Evolutionary conservation across 179 eudicot species (phyloP), one percentile per base, ranked within the genome.

Genomic region (Sideroxylon spinosum): DNA sequence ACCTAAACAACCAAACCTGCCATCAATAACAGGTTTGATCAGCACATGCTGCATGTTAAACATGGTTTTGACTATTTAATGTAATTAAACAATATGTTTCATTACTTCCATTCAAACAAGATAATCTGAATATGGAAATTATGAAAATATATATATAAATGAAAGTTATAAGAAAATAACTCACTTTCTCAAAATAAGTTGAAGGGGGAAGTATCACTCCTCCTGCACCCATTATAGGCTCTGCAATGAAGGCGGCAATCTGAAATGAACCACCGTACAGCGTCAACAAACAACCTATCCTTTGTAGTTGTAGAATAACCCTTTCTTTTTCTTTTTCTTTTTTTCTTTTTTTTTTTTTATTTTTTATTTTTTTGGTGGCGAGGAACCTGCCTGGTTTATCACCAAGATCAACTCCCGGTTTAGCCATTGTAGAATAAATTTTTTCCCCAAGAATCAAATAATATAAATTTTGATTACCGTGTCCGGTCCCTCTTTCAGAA

Each of bases 201-300:
- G 93, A 93, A 2, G 98, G 98, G 17, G 98, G 98, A 74, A 87
- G 93, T 69, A 95, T 93, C 73, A 95, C 98, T 60, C 98, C 98
- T 83, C 98, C 98, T 71, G 98, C 98, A 71, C 98, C 98, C 95
- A 95, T 93, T 52, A 95, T 93, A 81, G 98, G 98, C 85, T 95
- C 98, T 9, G 98, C 98, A 85, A 95, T 95, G 84, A 95, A 95
- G 62, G 98, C 98, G 83, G 98, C 98, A 86, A 95, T 89, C 98
- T 94, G 89, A 76, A 86, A 87, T 61, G 29, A 72, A n/a, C 78
- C 55, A 19, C 25, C 46, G 78, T 7, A 67, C 12, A 10, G 7
- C 6, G 57, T 78, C 61, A 83, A 72, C 20, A 65, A 71, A 32
- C 53, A 37, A 28, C 70, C 46, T 59, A 72, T 49, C 17, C 25